Evolutionary conservation across 192 early-diverging fungal genomes (phyloP), one percentile per base, ranked within the genome.

Genomic region (Mortierella alpina): DNA sequence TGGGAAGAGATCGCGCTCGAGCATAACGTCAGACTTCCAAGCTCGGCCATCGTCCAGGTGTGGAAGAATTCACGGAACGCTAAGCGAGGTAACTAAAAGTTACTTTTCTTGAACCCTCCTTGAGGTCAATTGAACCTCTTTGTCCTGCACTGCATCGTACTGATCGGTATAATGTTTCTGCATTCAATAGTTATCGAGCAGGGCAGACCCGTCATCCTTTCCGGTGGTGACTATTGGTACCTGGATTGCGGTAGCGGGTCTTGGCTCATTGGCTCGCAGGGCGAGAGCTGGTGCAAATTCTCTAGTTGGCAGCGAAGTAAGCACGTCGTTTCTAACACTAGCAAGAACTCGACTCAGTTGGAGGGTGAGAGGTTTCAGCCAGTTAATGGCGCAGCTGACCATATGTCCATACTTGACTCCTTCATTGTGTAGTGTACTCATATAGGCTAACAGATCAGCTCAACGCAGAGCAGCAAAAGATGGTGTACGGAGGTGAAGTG

Each of bases 201-300:
- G 72, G 93, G 93, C 13, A 86, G 92, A 82, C 84, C 85, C 14
- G 89, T 91, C 10, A 87, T 95, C 68, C 86, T 91, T 15, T 91
- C 90, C 39, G 86, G 84, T 41, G 85, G 78, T 9, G 88, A 89
- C 41, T 90, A 86, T 49, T 92, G 91, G 89, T 95, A 95, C 62
- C 79, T 95, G 71, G 94, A 95, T 83, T 95, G 93, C 70, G 93
- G 94, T 10, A 86, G 86, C 65, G 94, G 94, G 4, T 67, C 75
- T n/a, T 95, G 94, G 94, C 72, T 64, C 57, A 85, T 82, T 50
- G 73, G 82, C 8, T 69, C 69, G 9, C 39, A 69, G 22, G 63
- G 70, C 4, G 51, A 75, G 17, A 82, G 73, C 41, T 82, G 84
- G 76, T 85, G 84, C 50, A 47, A 46, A 12, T 72, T 48, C 31